Base-by-base conservation (phyloP, 306 rosid species). In the Glycine latifolia region DNA sequence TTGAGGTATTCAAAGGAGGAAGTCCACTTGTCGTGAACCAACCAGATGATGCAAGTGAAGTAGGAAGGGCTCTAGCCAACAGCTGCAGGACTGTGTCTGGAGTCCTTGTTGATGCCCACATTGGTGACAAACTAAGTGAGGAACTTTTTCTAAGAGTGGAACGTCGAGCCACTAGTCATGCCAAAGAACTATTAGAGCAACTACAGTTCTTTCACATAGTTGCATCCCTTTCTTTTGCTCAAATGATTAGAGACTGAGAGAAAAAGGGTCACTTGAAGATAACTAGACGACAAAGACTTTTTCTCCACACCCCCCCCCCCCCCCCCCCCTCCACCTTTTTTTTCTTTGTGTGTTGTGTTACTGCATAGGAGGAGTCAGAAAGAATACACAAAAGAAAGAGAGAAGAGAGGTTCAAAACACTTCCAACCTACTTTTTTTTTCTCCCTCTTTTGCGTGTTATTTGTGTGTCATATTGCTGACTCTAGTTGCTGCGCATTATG, bases 1-100 rank as follows among this genome's bases (percentile, higher is more conserved):
- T 96, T 39, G 97, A 92, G 80, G 85, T 96, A 3, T 93, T 96
- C 86, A 93, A 93, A 86, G 99, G 98, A 81, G 99, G 99, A 8
- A 96, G 99, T 44, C 98, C 99, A 0, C 92, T 96, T 7, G 95
- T 93, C 35, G 96, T 96, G 84, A 89, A 67, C 77, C 82, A 84
- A 16, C 94, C 93, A 0, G 97, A 96, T 73, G 90, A 93, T 37
- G 88, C 85, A 0, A 83, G 87, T 1, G 97, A 96, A 79, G 93
- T 96, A 0, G 99, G 99, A 0, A 84, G 87, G 84, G 98, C 97
- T 8, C 77, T 96, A 5, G 97, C 94, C 79, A 96, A 85, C 54
- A 92, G 91, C 48, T 89, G 94, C 16, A 85, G 97, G 78, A 93
- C 94, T 8, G 94, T 96, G 44, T 87, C 87, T 1, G 98, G 97